Evolutionary conservation across 371 early-diverging fungal species (phyloP).

Genomic region (Mortierella sp.): DNA sequence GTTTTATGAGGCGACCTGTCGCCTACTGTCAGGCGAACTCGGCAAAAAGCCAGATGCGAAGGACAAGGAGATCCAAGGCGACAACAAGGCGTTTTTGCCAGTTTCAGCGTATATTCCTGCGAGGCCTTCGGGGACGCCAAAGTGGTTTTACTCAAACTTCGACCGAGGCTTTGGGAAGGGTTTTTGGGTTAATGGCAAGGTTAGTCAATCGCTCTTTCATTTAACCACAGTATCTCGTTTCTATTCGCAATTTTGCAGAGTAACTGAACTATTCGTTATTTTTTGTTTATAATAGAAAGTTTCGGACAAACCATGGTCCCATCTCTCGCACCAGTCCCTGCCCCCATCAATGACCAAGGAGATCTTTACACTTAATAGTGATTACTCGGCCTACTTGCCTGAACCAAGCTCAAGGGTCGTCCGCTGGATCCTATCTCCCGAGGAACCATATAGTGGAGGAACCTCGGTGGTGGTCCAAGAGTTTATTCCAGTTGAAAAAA

Average conservation of each 20-base stretch:
- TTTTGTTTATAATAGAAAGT: slow-evolving; percentile 47
- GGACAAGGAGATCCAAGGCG: slow-evolving; percentile 12
- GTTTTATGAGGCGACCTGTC: neutral
- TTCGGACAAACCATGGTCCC: slow-evolving; percentile 63
- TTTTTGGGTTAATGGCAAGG: slow-evolving; percentile 63
- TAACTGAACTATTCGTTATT: neutral
- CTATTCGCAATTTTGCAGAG: no score
- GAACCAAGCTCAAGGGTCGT: neutral
- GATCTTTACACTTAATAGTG: slow-evolving; percentile 17
- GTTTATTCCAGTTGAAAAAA: neutral
- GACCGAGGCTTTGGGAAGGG: slow-evolving; percentile 66
- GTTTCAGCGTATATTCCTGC: slow-evolving; percentile 52
- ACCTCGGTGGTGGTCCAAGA: slow-evolving; percentile 52
- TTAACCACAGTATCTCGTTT: neutral
- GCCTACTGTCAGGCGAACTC: slow-evolving; percentile 24
- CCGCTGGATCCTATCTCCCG: slow-evolving; percentile 43
- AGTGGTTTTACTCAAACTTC: slow-evolving; percentile 66
- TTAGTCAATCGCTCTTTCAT: slow-evolving; percentile 8
- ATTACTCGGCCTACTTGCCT: neutral
- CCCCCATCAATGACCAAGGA: slow-evolving; percentile 59
- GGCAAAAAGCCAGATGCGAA: slow-evolving; percentile 1
- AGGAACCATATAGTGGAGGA: slow-evolving; percentile 58
- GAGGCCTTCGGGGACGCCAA: slow-evolving; percentile 57
- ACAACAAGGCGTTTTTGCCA: slow-evolving; percentile 23
- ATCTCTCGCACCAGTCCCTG: slow-evolving; percentile 68